A percentile compares a stretch with the other conserved stretches of the same genome.
phyloP scores from a whole-genome alignment of 805 yeast species.

The Candida caryicola region DNA sequence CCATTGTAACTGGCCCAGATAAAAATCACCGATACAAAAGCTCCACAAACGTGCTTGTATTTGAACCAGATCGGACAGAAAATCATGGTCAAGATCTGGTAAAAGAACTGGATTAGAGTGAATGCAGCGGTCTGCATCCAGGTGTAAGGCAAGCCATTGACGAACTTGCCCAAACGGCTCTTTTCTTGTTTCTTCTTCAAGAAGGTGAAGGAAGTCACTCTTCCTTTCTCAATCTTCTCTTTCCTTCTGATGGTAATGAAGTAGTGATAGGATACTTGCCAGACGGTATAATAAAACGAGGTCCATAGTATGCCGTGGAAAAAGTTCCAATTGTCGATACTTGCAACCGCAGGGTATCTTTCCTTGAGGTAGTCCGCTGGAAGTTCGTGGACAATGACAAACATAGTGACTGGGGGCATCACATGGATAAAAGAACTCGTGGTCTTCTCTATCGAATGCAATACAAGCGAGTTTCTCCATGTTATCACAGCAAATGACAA shows the following conservation, averaged over 20 bases:
- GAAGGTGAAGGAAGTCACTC: constrained; percentile 84
- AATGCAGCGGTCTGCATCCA: constrained; percentile 83
- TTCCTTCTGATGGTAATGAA: constrained; percentile 81
- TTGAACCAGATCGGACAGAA: constrained; percentile 87
- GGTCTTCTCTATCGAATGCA: constrained; percentile 88
- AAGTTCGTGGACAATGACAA: constrained; percentile 81
- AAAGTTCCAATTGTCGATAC: constrained; percentile 64
- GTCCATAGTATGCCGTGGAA: constrained; percentile 72
- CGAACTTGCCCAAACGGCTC: constrained; percentile 66
- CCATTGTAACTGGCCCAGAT: constrained; percentile 85
- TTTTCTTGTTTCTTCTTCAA: constrained; percentile 69
- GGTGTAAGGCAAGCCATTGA: constrained; percentile 77
- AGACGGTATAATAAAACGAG: constrained; percentile 73
- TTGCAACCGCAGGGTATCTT: constrained; percentile 80
- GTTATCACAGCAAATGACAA: constrained; percentile 90
- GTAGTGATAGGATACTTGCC: constrained; percentile 91
- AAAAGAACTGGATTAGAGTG: constrained; percentile 79
- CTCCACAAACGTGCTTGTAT: constrained; percentile 61
- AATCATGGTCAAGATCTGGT: constrained; percentile 83
- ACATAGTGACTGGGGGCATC: constrained; percentile 84
- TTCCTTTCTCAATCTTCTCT: constrained; percentile 79
- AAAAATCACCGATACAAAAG: constrained; percentile 71
- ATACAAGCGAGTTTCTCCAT: constrained; percentile 90
- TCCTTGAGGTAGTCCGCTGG: constrained; percentile 46
- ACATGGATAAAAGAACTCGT: constrained; percentile 90